A percentile compares a stretch with the other conserved stretches of the same genome.
Evolutionary conservation across 2,329 filamentous ascomycete genomes (phyloP).

Genomic region (Pleoardoris graminearum): DNA sequence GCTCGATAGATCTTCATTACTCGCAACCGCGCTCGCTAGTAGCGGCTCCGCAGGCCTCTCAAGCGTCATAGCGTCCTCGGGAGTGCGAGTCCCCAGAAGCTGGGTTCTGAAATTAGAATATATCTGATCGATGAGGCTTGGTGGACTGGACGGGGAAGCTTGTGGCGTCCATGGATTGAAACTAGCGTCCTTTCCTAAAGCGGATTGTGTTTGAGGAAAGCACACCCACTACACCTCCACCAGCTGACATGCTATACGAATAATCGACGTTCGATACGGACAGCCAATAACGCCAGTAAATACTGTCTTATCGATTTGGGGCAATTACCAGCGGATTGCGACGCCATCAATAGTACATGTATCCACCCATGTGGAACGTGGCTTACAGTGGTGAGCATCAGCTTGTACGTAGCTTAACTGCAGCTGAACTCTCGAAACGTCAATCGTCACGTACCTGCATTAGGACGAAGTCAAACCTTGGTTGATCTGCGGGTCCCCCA

Average conservation of each 20-base stretch:
- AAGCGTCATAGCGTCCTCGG: background rate
- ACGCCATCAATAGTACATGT: background rate
- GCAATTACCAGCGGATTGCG: too few species aligned
- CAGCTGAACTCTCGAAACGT: background rate
- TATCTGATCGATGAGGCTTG: too few species aligned
- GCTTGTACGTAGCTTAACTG: background rate
- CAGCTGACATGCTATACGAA: too few species aligned
- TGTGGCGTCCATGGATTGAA: background rate
- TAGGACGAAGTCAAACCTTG: background rate
- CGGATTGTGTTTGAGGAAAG: too few species aligned
- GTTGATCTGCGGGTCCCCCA: background rate
- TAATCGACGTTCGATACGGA: too few species aligned
- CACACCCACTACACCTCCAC: too few species aligned
- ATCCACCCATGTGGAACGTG: background rate
- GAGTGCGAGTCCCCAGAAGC: background rate
- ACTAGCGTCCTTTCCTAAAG: background rate
- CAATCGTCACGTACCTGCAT: constrained; percentile 2
- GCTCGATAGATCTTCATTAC: constrained; percentile 23
- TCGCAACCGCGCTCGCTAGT: constrained; percentile 22
- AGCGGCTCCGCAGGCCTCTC: constrained; percentile 18
- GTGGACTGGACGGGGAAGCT: too few species aligned
- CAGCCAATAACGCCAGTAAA: too few species aligned
- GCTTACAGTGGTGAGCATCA: background rate
- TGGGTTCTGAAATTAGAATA: too few species aligned
- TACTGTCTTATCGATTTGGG: too few species aligned